A percentile compares a stretch with the other conserved stretches of the same genome.
These are phyloP conservation scores for Ascochyta viciae-villosae DNA, from an alignment of 2,329 filamentous ascomycete genomes.

Conservation along the genomic window DNA sequence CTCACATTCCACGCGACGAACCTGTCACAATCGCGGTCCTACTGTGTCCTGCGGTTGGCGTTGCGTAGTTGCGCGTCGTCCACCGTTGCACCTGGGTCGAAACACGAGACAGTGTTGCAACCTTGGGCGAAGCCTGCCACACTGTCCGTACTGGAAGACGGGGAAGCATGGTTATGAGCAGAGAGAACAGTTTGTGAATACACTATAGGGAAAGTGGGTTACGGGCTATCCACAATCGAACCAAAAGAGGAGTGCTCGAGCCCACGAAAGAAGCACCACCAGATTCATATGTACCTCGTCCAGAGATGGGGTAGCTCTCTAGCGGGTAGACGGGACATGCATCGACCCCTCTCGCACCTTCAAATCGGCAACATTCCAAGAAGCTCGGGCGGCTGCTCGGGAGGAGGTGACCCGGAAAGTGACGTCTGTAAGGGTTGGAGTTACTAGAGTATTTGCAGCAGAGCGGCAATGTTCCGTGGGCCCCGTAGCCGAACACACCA, in stretches of 20 bases:
- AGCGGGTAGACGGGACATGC: slow-evolving; percentile 35
- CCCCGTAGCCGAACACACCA: background rate
- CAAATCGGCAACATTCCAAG: slow-evolving; percentile 13
- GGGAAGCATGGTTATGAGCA: slow-evolving; percentile 27
- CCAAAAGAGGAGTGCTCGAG: too few species aligned
- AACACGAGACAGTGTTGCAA: slow-evolving; percentile 19
- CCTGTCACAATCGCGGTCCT: slow-evolving; percentile 50
- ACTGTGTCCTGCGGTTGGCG: slow-evolving; percentile 25
- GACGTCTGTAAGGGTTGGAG: slow-evolving; percentile 16
- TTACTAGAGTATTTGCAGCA: slow-evolving; percentile 1
- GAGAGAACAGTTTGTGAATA: background rate
- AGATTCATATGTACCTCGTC: slow-evolving; percentile 15
- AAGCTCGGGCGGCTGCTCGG: slow-evolving; percentile 17
- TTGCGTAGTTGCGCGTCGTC: slow-evolving; percentile 35
- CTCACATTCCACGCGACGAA: slow-evolving; percentile 49
- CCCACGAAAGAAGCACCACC: background rate
- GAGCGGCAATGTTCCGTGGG: slow-evolving; percentile 4
- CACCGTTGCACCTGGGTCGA: slow-evolving; percentile 24
- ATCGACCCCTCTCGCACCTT: slow-evolving; percentile 35
- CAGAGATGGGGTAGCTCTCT: slow-evolving; percentile 10
- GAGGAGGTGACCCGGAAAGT: slow-evolving; percentile 18
- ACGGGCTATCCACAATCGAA: background rate
- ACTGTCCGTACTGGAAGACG: slow-evolving; percentile 28
- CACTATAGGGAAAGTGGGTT: background rate
- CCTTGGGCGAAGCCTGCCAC: slow-evolving; percentile 28